Evolutionary conservation across 345 rosid species (phyloP).

Genomic region (Brassica rapa): DNA sequence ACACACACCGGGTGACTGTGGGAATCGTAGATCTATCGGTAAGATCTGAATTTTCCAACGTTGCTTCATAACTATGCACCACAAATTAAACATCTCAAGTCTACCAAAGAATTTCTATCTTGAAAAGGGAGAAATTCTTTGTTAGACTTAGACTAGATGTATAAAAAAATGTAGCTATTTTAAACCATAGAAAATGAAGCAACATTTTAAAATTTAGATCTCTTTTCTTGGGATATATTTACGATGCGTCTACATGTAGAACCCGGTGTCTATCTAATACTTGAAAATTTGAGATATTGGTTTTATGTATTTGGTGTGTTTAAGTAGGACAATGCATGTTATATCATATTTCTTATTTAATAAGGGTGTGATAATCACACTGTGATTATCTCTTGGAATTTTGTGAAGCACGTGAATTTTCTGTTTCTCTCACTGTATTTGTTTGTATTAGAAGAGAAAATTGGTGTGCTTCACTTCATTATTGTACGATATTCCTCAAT

Average conservation of each 20-base stretch:
- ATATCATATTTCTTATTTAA: slow-evolving; percentile 3
- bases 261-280: not conserved
- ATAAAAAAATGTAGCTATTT: not conserved
- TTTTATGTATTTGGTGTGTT: slow-evolving; percentile 29
- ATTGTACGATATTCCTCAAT: slow-evolving; percentile 30
- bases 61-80: slow-evolving; percentile 27
- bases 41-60: slow-evolving; percentile 39
- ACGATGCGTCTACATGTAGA: not conserved
- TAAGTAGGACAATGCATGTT: not conserved
- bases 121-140: slow-evolving; percentile 41
- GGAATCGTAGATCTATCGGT: slow-evolving; percentile 22
- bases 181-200: slow-evolving; percentile 11
- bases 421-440: slow-evolving; percentile 33
- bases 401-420: slow-evolving; percentile 46
- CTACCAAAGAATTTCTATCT: slow-evolving; percentile 42
- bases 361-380: not conserved
- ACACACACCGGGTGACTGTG: slow-evolving; percentile 10
- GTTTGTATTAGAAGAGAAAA: slow-evolving; percentile 38
- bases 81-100: slow-evolving; percentile 27
- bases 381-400: slow-evolving; percentile 12
- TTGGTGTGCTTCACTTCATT: slow-evolving; percentile 42
- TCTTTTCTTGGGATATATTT: slow-evolving; percentile 18
- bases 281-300: not conserved
- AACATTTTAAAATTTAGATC: slow-evolving; percentile 37
- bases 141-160: slow-evolving; percentile 43